Evolutionary conservation across 1,284 basidiomycete species (phyloP).

Genomic region (Marasmius fiardii): DNA sequence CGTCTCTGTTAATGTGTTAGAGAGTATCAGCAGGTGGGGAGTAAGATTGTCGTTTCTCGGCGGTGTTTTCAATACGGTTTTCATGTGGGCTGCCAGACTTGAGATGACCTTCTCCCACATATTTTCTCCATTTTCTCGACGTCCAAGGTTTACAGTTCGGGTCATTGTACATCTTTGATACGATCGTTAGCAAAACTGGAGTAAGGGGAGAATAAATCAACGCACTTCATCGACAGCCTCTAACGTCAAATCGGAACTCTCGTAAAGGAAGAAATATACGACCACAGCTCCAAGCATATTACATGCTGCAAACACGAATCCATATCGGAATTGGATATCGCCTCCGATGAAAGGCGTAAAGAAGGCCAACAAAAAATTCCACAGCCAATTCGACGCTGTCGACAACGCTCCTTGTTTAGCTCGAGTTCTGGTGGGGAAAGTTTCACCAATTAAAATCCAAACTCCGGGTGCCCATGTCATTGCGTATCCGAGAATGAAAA

Average conservation of each 20-base stretch:
- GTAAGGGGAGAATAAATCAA: constrained; percentile 1
- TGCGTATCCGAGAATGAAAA: constrained; percentile 79
- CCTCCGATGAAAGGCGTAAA: constrained; percentile 67
- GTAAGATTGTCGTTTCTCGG: too few species aligned
- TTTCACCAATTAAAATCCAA: constrained; percentile 78
- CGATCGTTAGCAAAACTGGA: constrained; percentile 2
- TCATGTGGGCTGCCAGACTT: too few species aligned
- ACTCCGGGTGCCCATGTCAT: constrained; percentile 73
- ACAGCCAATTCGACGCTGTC: constrained; percentile 58
- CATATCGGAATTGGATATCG: constrained; percentile 62
- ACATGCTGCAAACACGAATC: constrained; percentile 68
- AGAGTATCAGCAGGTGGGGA: too few species aligned
- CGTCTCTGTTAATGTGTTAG: too few species aligned
- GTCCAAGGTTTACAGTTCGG: constrained; percentile 67
- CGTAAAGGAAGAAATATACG: constrained; percentile 79
- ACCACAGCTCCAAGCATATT: constrained; percentile 61
- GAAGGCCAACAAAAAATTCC: constrained; percentile 77
- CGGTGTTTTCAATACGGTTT: too few species aligned
- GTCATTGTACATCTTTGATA: constrained; percentile 70
- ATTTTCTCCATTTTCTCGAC: constrained; percentile 26
- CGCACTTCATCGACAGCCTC: constrained; percentile 64
- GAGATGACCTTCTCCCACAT: not conserved
- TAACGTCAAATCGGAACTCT: constrained; percentile 65
- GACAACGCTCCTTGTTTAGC: constrained; percentile 76
- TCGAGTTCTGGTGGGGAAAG: constrained; percentile 71